Conservation (phyloP, 1,284 basidiomycete species). For the Cryptococcus hybrid region DNA sequence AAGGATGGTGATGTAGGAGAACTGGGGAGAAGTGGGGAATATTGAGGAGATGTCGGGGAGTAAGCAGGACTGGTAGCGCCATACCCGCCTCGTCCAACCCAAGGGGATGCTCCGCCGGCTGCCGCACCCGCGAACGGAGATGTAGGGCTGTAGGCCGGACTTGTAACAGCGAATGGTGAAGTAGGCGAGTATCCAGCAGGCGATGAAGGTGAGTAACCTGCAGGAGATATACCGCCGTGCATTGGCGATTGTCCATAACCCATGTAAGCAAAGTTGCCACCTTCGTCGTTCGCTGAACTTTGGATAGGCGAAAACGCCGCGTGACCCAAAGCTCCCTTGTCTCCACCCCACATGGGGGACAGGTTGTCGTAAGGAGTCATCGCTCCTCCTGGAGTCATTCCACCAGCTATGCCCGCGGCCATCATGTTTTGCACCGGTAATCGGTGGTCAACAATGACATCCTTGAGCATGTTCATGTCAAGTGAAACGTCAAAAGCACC, state of each 20-base stretch:
- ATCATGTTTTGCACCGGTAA: constrained; percentile 82
- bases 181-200: constrained; percentile 68
- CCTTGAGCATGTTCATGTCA: constrained; percentile 98
- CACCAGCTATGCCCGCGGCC: constrained; percentile 65
- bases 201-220: constrained; percentile 56
- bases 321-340: constrained; percentile 69
- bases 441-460: constrained; percentile 95
- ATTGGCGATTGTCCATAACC: constrained; percentile 79
- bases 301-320: constrained; percentile 94
- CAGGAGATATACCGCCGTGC: constrained; percentile 59
- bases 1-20: constrained; percentile 84
- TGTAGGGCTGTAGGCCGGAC: constrained; percentile 60
- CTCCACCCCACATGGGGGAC: constrained; percentile 57
- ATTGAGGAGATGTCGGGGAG: constrained; percentile 80
- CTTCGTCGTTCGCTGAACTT: constrained; percentile 77
- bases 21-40: constrained; percentile 60
- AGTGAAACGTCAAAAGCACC: constrained; percentile 94
- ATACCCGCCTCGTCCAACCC: constrained; percentile 60
- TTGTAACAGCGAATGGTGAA: constrained; percentile 61
- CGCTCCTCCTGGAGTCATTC: constrained; percentile 77
- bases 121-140: constrained; percentile 65
- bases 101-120: constrained; percentile 68
- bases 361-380: constrained; percentile 96
- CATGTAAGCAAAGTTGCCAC: constrained; percentile 66
- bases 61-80: constrained; percentile 53